These are phyloP conservation scores for Bipolaris gigantea DNA, from an alignment of 2,329 filamentous ascomycete species.

Conservation along the genomic window DNA sequence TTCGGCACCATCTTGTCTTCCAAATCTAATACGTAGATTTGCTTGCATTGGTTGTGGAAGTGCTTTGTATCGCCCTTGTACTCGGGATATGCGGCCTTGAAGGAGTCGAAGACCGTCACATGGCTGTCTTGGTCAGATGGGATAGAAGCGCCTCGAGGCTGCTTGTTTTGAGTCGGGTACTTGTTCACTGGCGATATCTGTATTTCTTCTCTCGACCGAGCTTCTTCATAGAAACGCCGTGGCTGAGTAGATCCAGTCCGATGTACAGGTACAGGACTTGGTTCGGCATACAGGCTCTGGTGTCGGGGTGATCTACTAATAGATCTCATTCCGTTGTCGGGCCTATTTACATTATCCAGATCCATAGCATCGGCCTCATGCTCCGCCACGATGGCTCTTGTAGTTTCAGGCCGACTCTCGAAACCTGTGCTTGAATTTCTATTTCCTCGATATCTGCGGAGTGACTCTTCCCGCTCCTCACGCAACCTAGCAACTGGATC, in stretches of 20 bases:
- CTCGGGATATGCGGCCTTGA: constrained; percentile 41
- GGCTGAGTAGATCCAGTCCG: not conserved
- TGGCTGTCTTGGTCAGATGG: not conserved
- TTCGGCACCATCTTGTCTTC: constrained; percentile 41
- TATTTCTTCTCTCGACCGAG: not conserved
- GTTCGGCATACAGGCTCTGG: constrained; percentile 21
- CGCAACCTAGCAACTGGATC: constrained; percentile 10
- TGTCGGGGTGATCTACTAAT: constrained; percentile 24
- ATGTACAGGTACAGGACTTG: constrained; percentile 4
- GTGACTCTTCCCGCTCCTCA: constrained; percentile 17
- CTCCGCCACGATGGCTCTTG: not conserved
- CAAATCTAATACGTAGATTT: constrained; percentile 32
- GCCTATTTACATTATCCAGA: not conserved
- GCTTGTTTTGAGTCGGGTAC: not conserved
- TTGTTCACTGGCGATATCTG: not conserved
- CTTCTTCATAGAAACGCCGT: not conserved
- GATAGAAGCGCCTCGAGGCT: not conserved
- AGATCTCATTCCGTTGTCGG: not conserved
- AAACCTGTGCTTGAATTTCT: constrained; percentile 17
- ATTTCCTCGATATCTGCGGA: constrained; percentile 17
- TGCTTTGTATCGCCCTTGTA: constrained; percentile 38
- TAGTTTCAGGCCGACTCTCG: constrained; percentile 9
- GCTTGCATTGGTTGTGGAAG: constrained; percentile 36
- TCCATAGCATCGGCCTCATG: constrained; percentile 13
- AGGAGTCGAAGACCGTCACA: constrained; percentile 26